Conservation (phyloP, 2,329 filamentous ascomycete species). For the Colletotrichum ledebouriae region DNA sequence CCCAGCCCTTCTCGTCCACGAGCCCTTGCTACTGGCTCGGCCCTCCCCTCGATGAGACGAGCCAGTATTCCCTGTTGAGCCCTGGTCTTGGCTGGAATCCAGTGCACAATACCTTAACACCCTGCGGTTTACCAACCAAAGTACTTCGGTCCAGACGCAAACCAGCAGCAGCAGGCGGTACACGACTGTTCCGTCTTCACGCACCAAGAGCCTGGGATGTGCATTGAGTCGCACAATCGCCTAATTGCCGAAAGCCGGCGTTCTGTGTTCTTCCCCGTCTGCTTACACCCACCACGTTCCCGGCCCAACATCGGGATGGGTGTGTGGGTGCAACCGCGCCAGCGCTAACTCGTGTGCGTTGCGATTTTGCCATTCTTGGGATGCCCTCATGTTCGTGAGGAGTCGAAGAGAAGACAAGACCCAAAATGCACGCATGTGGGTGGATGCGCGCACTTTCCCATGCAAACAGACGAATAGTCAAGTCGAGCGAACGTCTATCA, state of each 20-base stretch:
- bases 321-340: constrained; percentile 3
- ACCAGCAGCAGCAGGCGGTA: not conserved
- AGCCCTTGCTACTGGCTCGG: constrained; percentile 36
- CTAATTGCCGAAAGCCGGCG: constrained; percentile 28
- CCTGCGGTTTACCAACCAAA: too few species aligned
- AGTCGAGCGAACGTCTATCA: constrained; percentile 34
- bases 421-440: constrained; percentile 9
- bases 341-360: constrained; percentile 5
- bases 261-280: constrained; percentile 3
- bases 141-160: not conserved
- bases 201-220: constrained; percentile 24
- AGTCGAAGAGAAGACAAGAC: not conserved
- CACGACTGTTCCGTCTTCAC: constrained; percentile 8
- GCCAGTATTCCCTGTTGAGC: constrained; percentile 1
- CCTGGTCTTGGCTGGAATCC: constrained; percentile 7
- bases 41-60: constrained; percentile 29
- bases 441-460: constrained; percentile 11
- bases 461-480: constrained; percentile 36
- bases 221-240: constrained; percentile 36
- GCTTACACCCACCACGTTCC: constrained; percentile 28
- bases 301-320: not conserved
- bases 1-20: constrained; percentile 31
- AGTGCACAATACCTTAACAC: constrained; percentile 1
- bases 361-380: constrained; percentile 12
- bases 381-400: constrained; percentile 31